A percentile compares a stretch with the other conserved stretches of the same genome.
Evolutionary conservation across 108 stramenopile genomes (phyloP).

Genomic region (Nannochloropsis salina): DNA sequence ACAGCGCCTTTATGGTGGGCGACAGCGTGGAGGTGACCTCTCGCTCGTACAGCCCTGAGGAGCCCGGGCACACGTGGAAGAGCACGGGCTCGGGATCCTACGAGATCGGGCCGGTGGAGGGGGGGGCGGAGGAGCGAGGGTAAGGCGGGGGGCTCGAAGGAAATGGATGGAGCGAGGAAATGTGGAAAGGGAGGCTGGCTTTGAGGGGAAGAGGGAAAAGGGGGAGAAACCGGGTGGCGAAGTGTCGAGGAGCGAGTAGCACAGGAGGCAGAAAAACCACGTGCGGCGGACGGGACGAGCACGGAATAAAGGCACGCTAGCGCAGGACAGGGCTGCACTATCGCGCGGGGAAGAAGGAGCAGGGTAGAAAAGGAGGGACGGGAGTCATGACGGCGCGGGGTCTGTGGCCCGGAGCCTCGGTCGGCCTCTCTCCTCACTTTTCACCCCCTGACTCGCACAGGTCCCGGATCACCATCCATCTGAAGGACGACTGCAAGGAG

Average conservation of each 20-base stretch:
- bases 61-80: slow-evolving; percentile 8
- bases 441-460: not conserved
- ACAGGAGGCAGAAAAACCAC: too few relatives aligned
- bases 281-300: too few relatives aligned
- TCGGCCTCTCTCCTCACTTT: not conserved
- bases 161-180: too few relatives aligned
- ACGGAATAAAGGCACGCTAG: too few relatives aligned
- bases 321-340: too few relatives aligned
- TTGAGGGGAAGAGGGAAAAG: not conserved
- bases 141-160: not conserved
- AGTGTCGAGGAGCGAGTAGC: too few relatives aligned
- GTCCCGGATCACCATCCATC: slow-evolving; percentile 63
- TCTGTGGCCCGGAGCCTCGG: not conserved
- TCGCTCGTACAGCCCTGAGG: slow-evolving; percentile 49
- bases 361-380: too few relatives aligned
- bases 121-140: slow-evolving; percentile 58
- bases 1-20: slow-evolving; percentile 93
- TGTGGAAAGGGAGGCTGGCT: too few relatives aligned
- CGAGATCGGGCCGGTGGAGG: slow-evolving; percentile 53
- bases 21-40: slow-evolving; percentile 86
- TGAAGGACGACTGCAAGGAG: slow-evolving; percentile 74
- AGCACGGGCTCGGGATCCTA: not conserved
- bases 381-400: not conserved
- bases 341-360: too few relatives aligned
- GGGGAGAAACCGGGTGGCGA: not conserved